Evolutionary conservation across 2,329 filamentous ascomycete genomes (phyloP).

Genomic region (Proliferodiscus dingleyae): DNA sequence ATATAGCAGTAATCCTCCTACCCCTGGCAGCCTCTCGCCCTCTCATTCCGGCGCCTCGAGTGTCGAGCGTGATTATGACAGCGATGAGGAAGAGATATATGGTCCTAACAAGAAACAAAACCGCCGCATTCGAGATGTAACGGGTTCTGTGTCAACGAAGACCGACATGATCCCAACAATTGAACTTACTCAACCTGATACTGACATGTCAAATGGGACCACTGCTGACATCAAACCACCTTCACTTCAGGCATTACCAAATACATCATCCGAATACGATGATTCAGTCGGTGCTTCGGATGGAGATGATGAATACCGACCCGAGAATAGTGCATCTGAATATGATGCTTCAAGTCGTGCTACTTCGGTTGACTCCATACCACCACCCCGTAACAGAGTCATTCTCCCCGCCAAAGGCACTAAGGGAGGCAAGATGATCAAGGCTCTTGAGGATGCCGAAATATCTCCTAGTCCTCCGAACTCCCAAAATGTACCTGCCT

Average conservation of each 20-base stretch:
- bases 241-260: background rate
- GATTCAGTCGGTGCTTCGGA: background rate
- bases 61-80: constrained; percentile 46
- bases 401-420: constrained; percentile 4
- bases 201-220: background rate
- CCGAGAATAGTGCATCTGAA: background rate
- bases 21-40: constrained; percentile 26
- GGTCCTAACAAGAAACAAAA: constrained; percentile 45
- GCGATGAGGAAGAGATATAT: constrained; percentile 37
- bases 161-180: constrained; percentile 1
- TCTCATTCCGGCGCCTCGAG: constrained; percentile 36
- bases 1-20: constrained; percentile 29
- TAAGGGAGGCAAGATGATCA: background rate
- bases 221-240: background rate
- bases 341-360: constrained; percentile 4
- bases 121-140: constrained; percentile 8
- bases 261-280: background rate
- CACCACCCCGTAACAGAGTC: constrained; percentile 2
- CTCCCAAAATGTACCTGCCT: background rate
- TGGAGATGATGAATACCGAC: background rate
- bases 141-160: background rate
- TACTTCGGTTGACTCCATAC: background rate
- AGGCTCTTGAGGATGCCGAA: background rate
- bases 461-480: background rate
- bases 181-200: constrained; percentile 1